phyloP scores from a whole-genome alignment of 371 early-diverging fungal genomes.

The Mortierella sp. region DNA sequence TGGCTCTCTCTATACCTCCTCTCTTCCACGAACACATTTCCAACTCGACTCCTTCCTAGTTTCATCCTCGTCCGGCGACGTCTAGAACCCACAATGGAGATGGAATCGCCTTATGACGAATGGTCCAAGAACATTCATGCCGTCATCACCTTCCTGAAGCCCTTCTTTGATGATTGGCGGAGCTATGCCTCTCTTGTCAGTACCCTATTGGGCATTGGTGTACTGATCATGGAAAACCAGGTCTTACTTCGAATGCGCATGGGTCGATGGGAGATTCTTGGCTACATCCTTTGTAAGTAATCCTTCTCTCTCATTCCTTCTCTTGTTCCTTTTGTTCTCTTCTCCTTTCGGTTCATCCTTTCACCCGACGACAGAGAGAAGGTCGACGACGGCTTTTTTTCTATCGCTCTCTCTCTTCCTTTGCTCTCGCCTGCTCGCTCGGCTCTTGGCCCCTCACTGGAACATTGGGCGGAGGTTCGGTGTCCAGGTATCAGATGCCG shows the following conservation, averaged over 20 bases:
- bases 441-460: neutral
- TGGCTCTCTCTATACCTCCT: neutral
- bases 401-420: neutral
- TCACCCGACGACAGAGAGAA: neutral
- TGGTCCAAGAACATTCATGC: slow-evolving; percentile 50
- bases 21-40: neutral
- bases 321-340: neutral
- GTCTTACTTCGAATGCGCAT: slow-evolving; percentile 46
- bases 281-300: slow-evolving; percentile 44
- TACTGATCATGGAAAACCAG: slow-evolving; percentile 53
- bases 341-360: neutral
- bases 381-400: neutral
- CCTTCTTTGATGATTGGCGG: slow-evolving; percentile 52
- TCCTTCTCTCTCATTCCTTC: neutral
- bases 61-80: neutral
- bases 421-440: neutral
- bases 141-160: slow-evolving; percentile 49
- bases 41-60: neutral
- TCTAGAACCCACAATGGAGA: slow-evolving; percentile 7
- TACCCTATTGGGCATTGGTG: slow-evolving; percentile 44
- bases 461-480: neutral
- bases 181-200: slow-evolving; percentile 43
- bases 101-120: slow-evolving; percentile 49
- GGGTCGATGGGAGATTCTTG: slow-evolving; percentile 49
- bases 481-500: too few relatives aligned